These are phyloP conservation scores for Acrocalymma vagum DNA, from an alignment of 2,329 filamentous ascomycete genomes.

Conservation along the genomic window DNA sequence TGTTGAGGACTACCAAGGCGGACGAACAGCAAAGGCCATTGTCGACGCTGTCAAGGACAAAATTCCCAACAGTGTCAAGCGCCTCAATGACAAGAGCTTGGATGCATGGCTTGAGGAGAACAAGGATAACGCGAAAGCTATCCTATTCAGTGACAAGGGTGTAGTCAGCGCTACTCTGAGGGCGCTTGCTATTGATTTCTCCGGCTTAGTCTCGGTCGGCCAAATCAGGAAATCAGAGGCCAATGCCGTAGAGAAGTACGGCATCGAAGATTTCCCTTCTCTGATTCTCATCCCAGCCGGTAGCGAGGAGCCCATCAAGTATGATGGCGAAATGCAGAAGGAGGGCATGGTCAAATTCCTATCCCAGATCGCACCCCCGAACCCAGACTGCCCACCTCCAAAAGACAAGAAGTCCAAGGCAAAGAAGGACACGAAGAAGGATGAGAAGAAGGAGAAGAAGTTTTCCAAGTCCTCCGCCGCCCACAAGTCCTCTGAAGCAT, in stretches of 20 bases:
- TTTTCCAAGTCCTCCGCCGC: constrained; percentile 61
- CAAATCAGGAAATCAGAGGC: constrained; percentile 86
- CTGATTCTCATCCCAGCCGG: constrained; percentile 81
- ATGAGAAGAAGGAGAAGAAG: constrained; percentile 56
- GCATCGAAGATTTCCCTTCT: constrained; percentile 79
- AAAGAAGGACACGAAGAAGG: constrained; percentile 55
- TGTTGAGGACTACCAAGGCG: constrained; percentile 90
- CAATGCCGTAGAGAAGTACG: constrained; percentile 75
- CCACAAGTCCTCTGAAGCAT: constrained; percentile 59
- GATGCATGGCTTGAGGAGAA: constrained; percentile 75
- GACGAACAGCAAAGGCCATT: constrained; percentile 84
- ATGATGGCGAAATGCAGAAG: constrained; percentile 87
- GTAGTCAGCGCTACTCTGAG: constrained; percentile 83
- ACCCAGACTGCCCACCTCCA: constrained; percentile 73
- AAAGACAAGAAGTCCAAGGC: constrained; percentile 54
- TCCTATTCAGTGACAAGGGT: constrained; percentile 94
- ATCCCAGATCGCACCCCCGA: constrained; percentile 78
- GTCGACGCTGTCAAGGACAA: constrained; percentile 84
- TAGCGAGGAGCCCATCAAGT: constrained; percentile 72
- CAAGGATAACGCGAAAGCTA: constrained; percentile 78
- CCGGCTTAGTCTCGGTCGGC: constrained; percentile 79
- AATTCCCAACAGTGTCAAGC: constrained; percentile 91
- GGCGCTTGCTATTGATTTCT: constrained; percentile 88
- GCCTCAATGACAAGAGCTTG: constrained; percentile 80
- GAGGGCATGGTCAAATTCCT: constrained; percentile 83